phyloP scores from a whole-genome alignment of 371 early-diverging fungal species.

The Mortierella polycephala region DNA sequence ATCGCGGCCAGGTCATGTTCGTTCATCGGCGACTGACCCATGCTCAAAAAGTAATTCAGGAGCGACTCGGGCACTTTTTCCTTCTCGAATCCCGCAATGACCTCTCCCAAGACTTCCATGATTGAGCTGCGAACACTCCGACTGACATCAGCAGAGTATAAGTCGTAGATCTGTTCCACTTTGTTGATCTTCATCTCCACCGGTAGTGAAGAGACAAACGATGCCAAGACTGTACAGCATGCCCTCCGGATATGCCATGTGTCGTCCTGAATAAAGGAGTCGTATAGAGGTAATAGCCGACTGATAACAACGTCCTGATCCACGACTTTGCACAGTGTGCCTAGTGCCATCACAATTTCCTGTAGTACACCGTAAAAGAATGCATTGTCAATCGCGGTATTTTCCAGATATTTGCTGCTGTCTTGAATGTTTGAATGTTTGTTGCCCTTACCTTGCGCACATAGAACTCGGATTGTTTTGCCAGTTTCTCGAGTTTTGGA shows the following conservation, averaged over 20 bases:
- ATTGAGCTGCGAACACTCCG: conserved; percentile 65
- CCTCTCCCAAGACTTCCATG: conserved; percentile 65
- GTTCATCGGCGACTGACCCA: conserved; percentile 38
- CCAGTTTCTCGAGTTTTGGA: conserved; percentile 61
- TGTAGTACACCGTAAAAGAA: neutral
- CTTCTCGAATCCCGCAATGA: conserved; percentile 59
- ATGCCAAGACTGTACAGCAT: conserved; percentile 59
- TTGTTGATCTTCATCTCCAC: conserved; percentile 50
- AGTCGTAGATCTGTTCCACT: conserved; percentile 58
- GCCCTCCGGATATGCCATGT: conserved; percentile 70
- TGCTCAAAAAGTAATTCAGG: conserved; percentile 32
- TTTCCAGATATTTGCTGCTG: too few relatives aligned
- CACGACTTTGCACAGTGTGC: conserved; percentile 57
- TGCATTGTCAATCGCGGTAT: neutral
- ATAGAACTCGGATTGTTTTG: conserved; percentile 61
- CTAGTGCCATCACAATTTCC: conserved; percentile 65
- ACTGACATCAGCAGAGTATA: conserved; percentile 63
- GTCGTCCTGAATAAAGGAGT: conserved; percentile 58
- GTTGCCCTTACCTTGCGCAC: conserved; percentile 55
- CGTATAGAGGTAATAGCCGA: conserved; percentile 61
- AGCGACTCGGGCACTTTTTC: conserved; percentile 56
- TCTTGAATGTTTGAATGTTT: neutral
- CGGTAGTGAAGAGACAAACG: conserved; percentile 60
- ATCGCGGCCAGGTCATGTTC: conserved; percentile 64
- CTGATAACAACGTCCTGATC: conserved; percentile 54